A percentile compares a stretch with the other conserved stretches of the same genome.
phyloP scores from a whole-genome alignment of 768 basidiomycete species.

The Trametes elegans region DNA sequence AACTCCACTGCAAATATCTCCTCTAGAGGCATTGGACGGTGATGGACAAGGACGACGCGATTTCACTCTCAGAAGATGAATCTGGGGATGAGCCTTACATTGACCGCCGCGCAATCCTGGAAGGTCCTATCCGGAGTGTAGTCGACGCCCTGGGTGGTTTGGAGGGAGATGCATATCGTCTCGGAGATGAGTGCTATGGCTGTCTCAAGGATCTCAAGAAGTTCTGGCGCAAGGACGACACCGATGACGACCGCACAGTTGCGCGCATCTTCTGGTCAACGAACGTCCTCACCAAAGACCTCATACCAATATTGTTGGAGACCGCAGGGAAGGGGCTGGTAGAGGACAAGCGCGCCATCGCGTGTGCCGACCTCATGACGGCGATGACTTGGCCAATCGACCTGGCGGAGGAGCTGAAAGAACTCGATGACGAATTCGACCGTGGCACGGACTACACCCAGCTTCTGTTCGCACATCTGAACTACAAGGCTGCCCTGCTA shows the following conservation, averaged over 20 bases:
- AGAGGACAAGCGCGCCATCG: slow-evolving; percentile 81
- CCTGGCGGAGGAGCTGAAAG: slow-evolving; percentile 89
- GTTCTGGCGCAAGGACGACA: slow-evolving; percentile 95
- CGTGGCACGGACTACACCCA: slow-evolving; percentile 87
- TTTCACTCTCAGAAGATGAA: slow-evolving; percentile 29
- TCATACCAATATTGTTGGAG: slow-evolving; percentile 79
- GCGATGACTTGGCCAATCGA: slow-evolving; percentile 99
- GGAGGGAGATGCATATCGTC: slow-evolving; percentile 63
- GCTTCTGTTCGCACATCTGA: slow-evolving; percentile 73
- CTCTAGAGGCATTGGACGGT: neutral
- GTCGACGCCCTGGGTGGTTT: slow-evolving; percentile 80
- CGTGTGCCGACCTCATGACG: slow-evolving; percentile 85
- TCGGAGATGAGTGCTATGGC: slow-evolving; percentile 79
- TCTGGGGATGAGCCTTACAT: slow-evolving; percentile 30
- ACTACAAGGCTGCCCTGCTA: slow-evolving; percentile 85
- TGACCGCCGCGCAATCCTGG: slow-evolving; percentile 54
- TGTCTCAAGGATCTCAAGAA: slow-evolving; percentile 94
- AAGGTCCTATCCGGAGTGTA: slow-evolving; percentile 68
- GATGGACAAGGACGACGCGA: slow-evolving; percentile 29
- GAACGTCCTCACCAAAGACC: slow-evolving; percentile 82
- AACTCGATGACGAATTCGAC: slow-evolving; percentile 81
- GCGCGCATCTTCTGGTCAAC: slow-evolving; percentile 90
- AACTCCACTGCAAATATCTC: neutral
- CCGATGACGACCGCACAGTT: slow-evolving; percentile 94
- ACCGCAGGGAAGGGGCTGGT: slow-evolving; percentile 77